A percentile compares a stretch with the other conserved stretches of the same genome.
phyloP scores from a whole-genome alignment of 805 yeast species.

The Wickerhamomyces hampshirensis region DNA sequence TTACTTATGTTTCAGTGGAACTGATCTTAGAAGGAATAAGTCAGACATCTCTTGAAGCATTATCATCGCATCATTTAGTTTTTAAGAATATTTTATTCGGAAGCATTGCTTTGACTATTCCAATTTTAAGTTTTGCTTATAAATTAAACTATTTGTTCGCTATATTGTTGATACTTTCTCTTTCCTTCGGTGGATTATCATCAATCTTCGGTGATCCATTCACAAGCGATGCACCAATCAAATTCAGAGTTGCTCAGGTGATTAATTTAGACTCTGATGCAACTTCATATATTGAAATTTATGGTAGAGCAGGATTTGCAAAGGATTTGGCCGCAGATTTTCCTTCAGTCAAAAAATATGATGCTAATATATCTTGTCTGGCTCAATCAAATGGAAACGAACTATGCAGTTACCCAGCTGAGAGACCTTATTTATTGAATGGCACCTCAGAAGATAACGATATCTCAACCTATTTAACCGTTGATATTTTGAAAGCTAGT shows the following conservation, averaged over 20 bases:
- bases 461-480: constrained; percentile 40
- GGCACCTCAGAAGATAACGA: constrained; percentile 30
- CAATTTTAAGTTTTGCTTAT: constrained; percentile 65
- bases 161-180: constrained; percentile 32
- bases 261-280: constrained; percentile 39
- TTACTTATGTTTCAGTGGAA: constrained; percentile 48
- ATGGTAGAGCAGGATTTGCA: constrained; percentile 48
- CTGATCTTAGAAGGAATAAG: constrained; percentile 58
- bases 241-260: constrained; percentile 63
- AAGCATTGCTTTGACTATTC: constrained; percentile 37
- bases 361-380: constrained; percentile 31
- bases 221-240: constrained; percentile 57
- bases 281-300: constrained; percentile 37
- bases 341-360: constrained; percentile 52
- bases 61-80: constrained; percentile 35
- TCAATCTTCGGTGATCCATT: constrained; percentile 52
- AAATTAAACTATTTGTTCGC: constrained; percentile 54
- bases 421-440: constrained; percentile 43
- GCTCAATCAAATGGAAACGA: constrained; percentile 42
- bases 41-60: constrained; percentile 69
- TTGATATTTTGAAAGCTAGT: constrained; percentile 48
- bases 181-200: constrained; percentile 33
- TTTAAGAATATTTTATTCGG: constrained; percentile 31
- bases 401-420: constrained; percentile 47
- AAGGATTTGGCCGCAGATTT: constrained; percentile 47